Percentiles rank a stretch among this genome's conserved stretches.
Evolutionary conservation across 495 filamentous ascomycete genomes (phyloP).

Genomic region (Niebla homalea): DNA sequence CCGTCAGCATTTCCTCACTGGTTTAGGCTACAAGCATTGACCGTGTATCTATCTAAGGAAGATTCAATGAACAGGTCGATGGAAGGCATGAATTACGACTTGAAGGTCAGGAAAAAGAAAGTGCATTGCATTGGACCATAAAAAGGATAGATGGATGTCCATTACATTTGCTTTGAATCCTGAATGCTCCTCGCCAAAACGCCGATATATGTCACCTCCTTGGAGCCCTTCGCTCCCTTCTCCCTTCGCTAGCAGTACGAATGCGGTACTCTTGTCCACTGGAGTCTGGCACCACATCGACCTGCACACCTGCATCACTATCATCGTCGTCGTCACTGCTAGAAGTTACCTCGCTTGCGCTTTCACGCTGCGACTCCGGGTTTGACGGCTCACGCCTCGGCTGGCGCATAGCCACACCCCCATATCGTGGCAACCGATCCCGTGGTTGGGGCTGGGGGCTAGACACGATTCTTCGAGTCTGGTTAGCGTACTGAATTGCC

Average conservation of each 20-base stretch:
- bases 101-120: too few relatives aligned
- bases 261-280: not conserved
- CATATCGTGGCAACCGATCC: constrained; percentile 4
- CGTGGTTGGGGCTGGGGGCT: constrained; percentile 16
- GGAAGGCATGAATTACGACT: too few relatives aligned
- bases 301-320: constrained; percentile 1
- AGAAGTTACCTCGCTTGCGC: not conserved
- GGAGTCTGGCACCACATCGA: not conserved
- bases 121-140: too few relatives aligned
- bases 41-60: too few relatives aligned
- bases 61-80: too few relatives aligned
- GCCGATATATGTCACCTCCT: not conserved
- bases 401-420: not conserved
- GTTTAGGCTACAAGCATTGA: too few relatives aligned
- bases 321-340: constrained; percentile 5
- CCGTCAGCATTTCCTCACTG: too few relatives aligned
- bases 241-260: not conserved
- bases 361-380: not conserved
- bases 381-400: not conserved
- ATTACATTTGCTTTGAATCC: too few relatives aligned
- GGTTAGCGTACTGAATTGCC: constrained; percentile 19
- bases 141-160: too few relatives aligned
- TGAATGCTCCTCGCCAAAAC: too few relatives aligned
- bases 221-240: not conserved
- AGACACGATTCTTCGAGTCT: constrained; percentile 18